Conservation (phyloP, 129 eudicot genomes). For the Tagetes erecta region DNA sequence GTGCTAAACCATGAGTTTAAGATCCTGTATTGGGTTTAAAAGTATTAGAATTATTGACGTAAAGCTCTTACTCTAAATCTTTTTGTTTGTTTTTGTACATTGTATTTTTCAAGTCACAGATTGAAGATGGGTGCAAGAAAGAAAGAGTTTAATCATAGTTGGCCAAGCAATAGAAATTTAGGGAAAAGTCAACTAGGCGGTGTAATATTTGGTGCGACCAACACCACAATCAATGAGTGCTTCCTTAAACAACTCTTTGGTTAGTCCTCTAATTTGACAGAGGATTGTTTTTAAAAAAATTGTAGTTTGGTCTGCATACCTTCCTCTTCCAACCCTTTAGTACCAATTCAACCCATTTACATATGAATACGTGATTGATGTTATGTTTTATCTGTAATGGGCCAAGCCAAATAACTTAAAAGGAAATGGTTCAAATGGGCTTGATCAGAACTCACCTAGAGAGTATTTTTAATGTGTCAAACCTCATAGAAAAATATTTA, state of each 20-base stretch:
- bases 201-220: slow-evolving; percentile 71
- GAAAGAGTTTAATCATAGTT: slow-evolving; percentile 10
- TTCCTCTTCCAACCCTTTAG: neutral
- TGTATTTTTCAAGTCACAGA: slow-evolving; percentile 23
- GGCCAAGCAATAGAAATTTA: slow-evolving; percentile 50
- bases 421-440: neutral
- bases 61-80: neutral
- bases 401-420: neutral
- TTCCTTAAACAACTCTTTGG: slow-evolving; percentile 75
- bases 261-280: slow-evolving; percentile 33
- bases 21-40: neutral
- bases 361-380: neutral
- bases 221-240: slow-evolving; percentile 58
- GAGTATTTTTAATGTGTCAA: neutral
- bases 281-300: neutral
- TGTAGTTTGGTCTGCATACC: neutral
- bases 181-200: slow-evolving; percentile 59
- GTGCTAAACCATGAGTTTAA: neutral
- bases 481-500: neutral
- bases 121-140: slow-evolving; percentile 26
- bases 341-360: slow-evolving; percentile 4
- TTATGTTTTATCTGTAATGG: neutral
- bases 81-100: neutral
- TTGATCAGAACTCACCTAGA: neutral
- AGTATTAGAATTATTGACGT: neutral